Evolutionary conservation across 108 stramenopile genomes (phyloP), one percentile per base, ranked within the genome.

Genomic region (Aurantiochytrium sp.): DNA sequence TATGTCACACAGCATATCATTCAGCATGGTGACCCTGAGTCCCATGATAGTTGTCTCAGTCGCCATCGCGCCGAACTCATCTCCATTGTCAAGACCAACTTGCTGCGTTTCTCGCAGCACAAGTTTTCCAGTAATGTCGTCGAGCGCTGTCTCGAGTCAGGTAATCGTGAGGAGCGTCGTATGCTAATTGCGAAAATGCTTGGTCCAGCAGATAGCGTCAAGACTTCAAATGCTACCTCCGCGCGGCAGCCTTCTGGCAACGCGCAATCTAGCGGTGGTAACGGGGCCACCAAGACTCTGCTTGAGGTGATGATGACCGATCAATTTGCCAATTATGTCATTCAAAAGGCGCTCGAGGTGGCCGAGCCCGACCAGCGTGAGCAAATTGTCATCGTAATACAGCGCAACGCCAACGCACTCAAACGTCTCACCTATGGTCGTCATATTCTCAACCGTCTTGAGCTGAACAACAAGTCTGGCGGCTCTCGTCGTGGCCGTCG

Each of bases 51-150:
- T 23, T 69, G 64, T 0, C 64, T 69, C 14, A 69, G 64, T 23
- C 64, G 64, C 64, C 64, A 69, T 69, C 93, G 96, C 55, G 96
- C 94, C n/a, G 88, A 95, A 35, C 88, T 96, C 23, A 73, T 94
- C 21, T 93, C 95, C 49, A 95, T 97, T 58, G 93, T 98, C 23
- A 92, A 92, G 18, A 95, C 94, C 72, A 96, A 96, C 42, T 88
- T 98, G 55, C 88, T 98, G 89, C 93, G 95, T 59, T 94, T 97
- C 28, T 96, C 97, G n/a, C 94, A 95, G 47, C 98, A 99, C 92
- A 99, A 99, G 91, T 98, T 98, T 92, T 97, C 98, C 23, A 96
- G 96, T 60, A 99, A 99, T 87, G 98, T 99, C 60, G 97, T 99
- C 5, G 98, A 99, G 89, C 97, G 97, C 87, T 92, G 97, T 72